A percentile compares a stretch with the other conserved stretches of the same genome.
Evolutionary conservation across 2,329 filamentous ascomycete species (phyloP).

Genomic region (Colletotrichum liaoningense): DNA sequence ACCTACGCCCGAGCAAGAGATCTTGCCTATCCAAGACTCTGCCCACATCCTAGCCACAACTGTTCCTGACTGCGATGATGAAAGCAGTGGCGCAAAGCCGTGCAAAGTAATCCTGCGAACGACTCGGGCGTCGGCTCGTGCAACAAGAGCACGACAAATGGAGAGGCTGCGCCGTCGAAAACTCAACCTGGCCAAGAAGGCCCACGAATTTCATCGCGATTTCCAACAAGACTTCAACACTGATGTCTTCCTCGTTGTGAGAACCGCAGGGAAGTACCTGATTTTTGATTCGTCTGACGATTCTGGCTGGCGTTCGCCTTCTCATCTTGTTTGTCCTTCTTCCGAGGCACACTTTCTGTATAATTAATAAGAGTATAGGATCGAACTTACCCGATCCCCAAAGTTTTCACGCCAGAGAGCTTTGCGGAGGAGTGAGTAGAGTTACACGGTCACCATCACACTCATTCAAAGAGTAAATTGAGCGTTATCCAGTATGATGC

Average conservation of each 20-base stretch:
- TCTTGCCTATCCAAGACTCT: not conserved
- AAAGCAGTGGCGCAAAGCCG: not conserved
- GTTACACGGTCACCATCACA: not conserved
- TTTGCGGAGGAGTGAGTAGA: not conserved
- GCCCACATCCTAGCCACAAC: not conserved
- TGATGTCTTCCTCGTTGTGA: not conserved
- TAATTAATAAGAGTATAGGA: not conserved
- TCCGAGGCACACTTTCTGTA: not conserved
- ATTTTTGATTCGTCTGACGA: constrained; percentile 6
- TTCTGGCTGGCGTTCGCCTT: not conserved
- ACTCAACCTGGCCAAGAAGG: constrained; percentile 2
- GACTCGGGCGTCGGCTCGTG: not conserved
- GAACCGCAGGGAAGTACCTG: not conserved
- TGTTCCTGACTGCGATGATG: not conserved
- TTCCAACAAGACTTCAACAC: constrained; percentile 1
- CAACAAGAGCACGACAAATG: not conserved
- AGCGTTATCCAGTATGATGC: too few relatives aligned
- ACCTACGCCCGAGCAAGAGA: not conserved
- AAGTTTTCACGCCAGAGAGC: not conserved
- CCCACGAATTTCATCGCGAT: constrained; percentile 1
- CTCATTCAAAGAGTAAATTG: too few relatives aligned
- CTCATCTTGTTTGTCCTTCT: constrained; percentile 1
- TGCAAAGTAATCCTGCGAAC: not conserved
- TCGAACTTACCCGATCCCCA: not conserved
- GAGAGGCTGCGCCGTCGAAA: not conserved